A percentile compares a stretch with the other conserved stretches of the same genome.
Conservation (phyloP, 2,329 filamentous ascomycete genomes). For the Sporothrix euskadiensis region DNA sequence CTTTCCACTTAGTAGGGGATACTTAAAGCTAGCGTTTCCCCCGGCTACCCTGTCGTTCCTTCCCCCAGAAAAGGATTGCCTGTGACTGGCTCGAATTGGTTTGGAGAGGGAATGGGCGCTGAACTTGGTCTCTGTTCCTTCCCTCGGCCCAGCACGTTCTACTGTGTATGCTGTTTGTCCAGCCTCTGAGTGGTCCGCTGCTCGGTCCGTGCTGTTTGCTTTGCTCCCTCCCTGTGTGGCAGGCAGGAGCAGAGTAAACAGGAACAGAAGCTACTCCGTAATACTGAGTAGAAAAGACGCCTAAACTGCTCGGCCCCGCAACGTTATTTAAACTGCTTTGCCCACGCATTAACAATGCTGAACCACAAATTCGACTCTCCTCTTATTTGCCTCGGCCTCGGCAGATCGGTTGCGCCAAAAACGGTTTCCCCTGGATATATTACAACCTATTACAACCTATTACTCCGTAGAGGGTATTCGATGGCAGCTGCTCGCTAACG, state of each 20-base stretch:
- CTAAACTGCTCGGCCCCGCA: neutral
- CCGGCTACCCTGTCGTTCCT: neutral
- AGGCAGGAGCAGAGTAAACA: no score
- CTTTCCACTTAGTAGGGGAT: neutral
- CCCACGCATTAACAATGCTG: neutral
- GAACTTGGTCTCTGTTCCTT: no score
- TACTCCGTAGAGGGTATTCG: no score
- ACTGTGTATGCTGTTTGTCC: neutral
- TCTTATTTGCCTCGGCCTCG: conserved; percentile 5
- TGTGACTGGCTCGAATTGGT: neutral
- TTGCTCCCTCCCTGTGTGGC: neutral
- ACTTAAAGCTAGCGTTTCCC: neutral
- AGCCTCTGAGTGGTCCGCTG: neutral
- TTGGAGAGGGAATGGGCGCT: neutral
- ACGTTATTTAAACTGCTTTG: neutral
- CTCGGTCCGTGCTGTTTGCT: neutral
- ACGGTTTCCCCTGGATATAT: neutral
- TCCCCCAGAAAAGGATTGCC: neutral
- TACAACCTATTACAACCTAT: no score
- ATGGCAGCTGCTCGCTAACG: neutral
- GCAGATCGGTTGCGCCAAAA: conserved; percentile 11
- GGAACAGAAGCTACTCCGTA: neutral
- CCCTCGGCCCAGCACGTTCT: conserved; percentile 12
- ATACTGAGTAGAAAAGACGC: neutral
- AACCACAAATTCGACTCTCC: neutral